Base-by-base conservation (phyloP, 371 early-diverging fungal genomes). In the Apophysomyces sp. region DNA sequence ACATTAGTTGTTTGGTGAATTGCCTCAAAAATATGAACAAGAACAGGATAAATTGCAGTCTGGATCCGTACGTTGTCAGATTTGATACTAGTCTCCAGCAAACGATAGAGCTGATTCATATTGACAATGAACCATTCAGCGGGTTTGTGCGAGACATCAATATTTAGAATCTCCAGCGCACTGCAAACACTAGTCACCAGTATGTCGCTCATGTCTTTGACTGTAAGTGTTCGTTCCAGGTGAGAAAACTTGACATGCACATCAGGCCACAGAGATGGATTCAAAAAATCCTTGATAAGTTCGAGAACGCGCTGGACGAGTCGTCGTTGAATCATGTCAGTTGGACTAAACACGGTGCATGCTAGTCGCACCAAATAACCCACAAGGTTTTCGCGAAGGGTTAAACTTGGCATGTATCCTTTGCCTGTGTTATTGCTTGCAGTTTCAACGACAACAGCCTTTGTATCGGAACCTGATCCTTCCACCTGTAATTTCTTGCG, bases 321-420 rank as follows among this genome's bases (percentile, higher is more conserved):
- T 68, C 65, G 76, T 68, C 74, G 82, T 74, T 67, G 78, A 18
- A 58, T 74, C 57, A 54, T 44, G 54, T 82, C 82, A 0, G 71
- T 56, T 26, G 87, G 84, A 24, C 89, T 92, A 55, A 66, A 76
- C 28, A 86, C 67, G 5, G 80, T 80, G 49, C 89, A 88, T 3
- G 89, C 85, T 61, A 95, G 86, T 11, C 93, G 86, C 13, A 89
- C 85, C 28, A 93, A 64, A 60, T 86, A 93, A 15, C 82, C 85
- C 11, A 92, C 67, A 8, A 90, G 71, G 15, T 81, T 84, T 63
- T 94, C 94, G 2, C 88, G 81, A 21, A 89, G 57, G 21, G 79
- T 74, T 5, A 82, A 66, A 57, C 80, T 81, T 3, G 86, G 85
- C 1, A 72, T 76, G 57, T 86, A 88, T 4, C 76, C 78, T 55